These are phyloP conservation scores for Chlamydomonas sp. DNA, from an alignment of 139 green algal species.

Conservation along the genomic window DNA sequence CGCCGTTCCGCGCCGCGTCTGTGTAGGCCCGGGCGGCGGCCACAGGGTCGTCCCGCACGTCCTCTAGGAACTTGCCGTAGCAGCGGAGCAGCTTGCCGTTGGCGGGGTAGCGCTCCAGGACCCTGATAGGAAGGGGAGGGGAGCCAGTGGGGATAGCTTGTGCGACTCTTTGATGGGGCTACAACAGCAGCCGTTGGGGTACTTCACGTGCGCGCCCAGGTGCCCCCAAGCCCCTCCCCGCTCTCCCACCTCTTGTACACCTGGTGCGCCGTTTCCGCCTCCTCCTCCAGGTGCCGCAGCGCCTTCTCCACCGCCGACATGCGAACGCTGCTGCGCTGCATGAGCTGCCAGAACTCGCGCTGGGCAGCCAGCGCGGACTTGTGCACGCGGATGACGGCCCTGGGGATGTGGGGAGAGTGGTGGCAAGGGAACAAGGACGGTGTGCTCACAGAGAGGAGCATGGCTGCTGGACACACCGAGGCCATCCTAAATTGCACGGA, in stretches of 20 bases:
- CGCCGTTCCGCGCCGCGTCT: slow-evolving; percentile 20
- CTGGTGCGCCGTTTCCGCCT: slow-evolving; percentile 14
- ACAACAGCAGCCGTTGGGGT: neutral
- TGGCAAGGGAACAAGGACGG: neutral
- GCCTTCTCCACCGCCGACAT: neutral
- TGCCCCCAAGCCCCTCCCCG: neutral
- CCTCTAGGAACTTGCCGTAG: slow-evolving; percentile 58
- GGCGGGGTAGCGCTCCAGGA: slow-evolving; percentile 57
- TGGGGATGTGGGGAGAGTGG: neutral
- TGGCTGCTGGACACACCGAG: neutral
- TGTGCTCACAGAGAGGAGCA: neutral
- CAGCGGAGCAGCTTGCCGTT: slow-evolving; percentile 47
- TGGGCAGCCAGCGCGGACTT: slow-evolving; percentile 28
- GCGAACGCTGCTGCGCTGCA: slow-evolving; percentile 8
- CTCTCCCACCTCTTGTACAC: slow-evolving; percentile 27
- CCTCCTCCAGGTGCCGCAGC: slow-evolving; percentile 1
- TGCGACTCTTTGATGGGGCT: neutral
- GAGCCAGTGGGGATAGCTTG: neutral
- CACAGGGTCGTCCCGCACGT: slow-evolving; percentile 38
- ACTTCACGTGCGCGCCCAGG: neutral
- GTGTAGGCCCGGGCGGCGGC: slow-evolving; percentile 15
- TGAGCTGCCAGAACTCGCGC: slow-evolving; percentile 37
- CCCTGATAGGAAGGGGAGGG: neutral
- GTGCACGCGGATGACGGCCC: slow-evolving; percentile 41
- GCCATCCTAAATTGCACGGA: too few relatives aligned